Conservation (phyloP, 345 rosid genomes). For the Brassica rapa region DNA sequence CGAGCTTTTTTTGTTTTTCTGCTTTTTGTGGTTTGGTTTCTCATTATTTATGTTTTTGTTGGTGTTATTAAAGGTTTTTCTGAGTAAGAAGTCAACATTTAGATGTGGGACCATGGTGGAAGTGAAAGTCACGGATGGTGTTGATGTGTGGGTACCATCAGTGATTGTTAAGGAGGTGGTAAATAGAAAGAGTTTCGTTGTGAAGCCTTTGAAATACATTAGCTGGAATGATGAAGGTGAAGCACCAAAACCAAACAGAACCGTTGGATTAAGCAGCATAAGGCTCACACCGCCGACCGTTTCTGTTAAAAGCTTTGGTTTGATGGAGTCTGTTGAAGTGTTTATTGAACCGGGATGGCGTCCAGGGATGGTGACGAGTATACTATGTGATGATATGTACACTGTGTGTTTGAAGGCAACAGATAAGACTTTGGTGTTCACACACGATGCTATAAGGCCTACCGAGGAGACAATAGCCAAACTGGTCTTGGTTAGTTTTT, state of each 20-base stretch:
- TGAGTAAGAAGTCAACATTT: conserved; percentile 26
- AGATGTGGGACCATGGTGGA: conserved; percentile 55
- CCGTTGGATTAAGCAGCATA: conserved; percentile 42
- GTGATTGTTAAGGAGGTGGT: conserved; percentile 51
- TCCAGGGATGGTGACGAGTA: conserved; percentile 50
- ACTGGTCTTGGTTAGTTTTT: conserved; percentile 38
- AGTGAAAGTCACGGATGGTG: conserved; percentile 40
- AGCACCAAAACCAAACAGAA: conserved; percentile 3
- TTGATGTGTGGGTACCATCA: conserved; percentile 60
- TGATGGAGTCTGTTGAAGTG: conserved; percentile 55
- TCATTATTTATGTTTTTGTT: too few species aligned
- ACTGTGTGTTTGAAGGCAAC: conserved; percentile 47
- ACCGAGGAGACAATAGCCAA: conserved; percentile 11
- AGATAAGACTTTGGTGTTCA: conserved; percentile 44
- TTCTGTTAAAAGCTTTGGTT: conserved; percentile 39
- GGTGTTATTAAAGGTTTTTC: too few species aligned
- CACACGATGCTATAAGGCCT: conserved; percentile 52
- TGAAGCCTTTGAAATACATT: conserved; percentile 39
- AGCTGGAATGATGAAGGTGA: conserved; percentile 36
- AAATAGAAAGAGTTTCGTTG: conserved; percentile 45
- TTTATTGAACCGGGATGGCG: conserved; percentile 53
- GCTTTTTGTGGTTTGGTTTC: too few species aligned
- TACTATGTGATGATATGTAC: conserved; percentile 49
- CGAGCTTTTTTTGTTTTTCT: not conserved
- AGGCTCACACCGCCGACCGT: conserved; percentile 50